Conservation (phyloP, 2,329 filamentous ascomycete genomes). For the Hypoxylon sp. region DNA sequence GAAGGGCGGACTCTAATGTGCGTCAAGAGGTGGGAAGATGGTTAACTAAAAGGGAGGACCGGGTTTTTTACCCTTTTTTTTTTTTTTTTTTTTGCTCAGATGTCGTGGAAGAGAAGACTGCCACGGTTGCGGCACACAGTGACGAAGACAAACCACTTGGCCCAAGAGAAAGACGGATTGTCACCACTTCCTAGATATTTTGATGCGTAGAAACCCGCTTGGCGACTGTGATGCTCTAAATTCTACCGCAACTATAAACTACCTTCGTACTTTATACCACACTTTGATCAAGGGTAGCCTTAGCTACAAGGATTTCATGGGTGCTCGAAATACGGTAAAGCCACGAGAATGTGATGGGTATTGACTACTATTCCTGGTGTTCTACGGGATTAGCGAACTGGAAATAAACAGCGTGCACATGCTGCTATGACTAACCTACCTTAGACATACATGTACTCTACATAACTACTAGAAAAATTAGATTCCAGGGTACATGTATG, state of each 20-base stretch:
- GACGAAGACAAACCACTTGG: constrained; percentile 48
- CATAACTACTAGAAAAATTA: neutral
- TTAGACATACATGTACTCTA: too few species aligned
- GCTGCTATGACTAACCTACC: too few species aligned
- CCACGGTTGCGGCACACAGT: constrained; percentile 47
- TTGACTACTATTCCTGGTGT: neutral
- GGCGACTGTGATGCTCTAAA: constrained; percentile 26
- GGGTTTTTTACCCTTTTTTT: constrained; percentile 35
- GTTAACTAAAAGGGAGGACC: constrained; percentile 50
- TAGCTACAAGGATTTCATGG: neutral
- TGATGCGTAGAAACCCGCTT: constrained; percentile 31
- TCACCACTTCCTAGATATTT: constrained; percentile 42
- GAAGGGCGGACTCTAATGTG: constrained; percentile 46
- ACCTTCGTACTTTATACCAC: neutral
- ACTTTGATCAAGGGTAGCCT: neutral
- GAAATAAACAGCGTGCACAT: neutral
- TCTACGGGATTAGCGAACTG: neutral
- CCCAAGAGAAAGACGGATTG: constrained; percentile 49
- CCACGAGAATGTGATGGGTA: neutral
- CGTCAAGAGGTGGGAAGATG: constrained; percentile 43
- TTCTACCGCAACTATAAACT: constrained; percentile 5
- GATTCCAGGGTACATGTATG: neutral
- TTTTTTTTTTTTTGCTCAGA: constrained; percentile 40
- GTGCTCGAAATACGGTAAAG: constrained; percentile 5
- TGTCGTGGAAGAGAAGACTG: constrained; percentile 45